These are phyloP conservation scores for Kalmanozyma brasiliensis DNA, from an alignment of 1,284 basidiomycete genomes.

Conservation along the genomic window DNA sequence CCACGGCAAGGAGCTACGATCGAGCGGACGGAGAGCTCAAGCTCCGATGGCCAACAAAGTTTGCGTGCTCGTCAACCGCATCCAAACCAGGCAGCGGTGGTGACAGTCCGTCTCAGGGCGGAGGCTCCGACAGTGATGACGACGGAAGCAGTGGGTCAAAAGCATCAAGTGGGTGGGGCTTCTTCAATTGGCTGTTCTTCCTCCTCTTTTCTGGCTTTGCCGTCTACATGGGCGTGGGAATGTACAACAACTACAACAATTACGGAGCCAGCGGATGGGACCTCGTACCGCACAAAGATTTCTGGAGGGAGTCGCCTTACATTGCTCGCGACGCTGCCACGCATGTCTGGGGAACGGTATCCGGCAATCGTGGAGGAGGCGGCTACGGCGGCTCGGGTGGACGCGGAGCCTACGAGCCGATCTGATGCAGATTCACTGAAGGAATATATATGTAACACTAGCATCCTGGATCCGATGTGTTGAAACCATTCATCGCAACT, in stretches of 20 bases:
- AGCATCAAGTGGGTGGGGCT: constrained; percentile 36
- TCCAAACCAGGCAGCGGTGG: constrained; percentile 25
- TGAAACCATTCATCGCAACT: too few relatives aligned
- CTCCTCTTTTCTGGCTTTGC: constrained; percentile 26
- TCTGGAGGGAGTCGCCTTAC: constrained; percentile 60
- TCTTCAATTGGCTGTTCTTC: constrained; percentile 52
- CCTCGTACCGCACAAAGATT: constrained; percentile 57
- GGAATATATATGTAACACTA: too few relatives aligned
- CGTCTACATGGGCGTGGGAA: constrained; percentile 51
- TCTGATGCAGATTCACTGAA: constrained; percentile 8
- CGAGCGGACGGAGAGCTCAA: constrained; percentile 43
- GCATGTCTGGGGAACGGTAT: constrained; percentile 43
- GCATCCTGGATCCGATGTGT: too few relatives aligned
- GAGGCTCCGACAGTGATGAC: constrained; percentile 9
- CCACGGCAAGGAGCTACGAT: constrained; percentile 40
- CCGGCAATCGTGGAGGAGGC: constrained; percentile 29
- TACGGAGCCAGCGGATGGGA: constrained; percentile 64
- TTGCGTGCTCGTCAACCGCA: constrained; percentile 39
- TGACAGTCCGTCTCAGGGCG: constrained; percentile 22
- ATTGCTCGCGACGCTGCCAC: constrained; percentile 43
- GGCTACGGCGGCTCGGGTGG: constrained; percentile 39
- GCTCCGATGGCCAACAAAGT: constrained; percentile 48
- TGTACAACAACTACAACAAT: constrained; percentile 61
- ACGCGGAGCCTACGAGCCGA: constrained; percentile 47
- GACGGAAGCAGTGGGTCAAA: constrained; percentile 10